These are phyloP conservation scores for Yamagishiella unicocca DNA, from an alignment of 139 green algal genomes.

Conservation along the genomic window DNA sequence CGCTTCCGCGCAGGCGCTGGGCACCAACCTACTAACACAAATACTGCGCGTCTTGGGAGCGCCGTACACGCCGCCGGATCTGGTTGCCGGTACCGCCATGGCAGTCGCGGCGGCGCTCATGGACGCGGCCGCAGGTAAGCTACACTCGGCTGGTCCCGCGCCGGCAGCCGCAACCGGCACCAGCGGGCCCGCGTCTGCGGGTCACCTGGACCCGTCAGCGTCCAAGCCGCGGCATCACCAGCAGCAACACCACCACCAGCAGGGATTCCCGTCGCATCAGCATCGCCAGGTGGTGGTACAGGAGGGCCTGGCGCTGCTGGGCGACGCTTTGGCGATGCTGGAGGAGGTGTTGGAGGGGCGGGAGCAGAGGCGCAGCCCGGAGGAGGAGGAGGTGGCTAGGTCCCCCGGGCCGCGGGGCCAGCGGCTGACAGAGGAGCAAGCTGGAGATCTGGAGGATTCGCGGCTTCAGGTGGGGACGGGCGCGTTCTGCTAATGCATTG, in stretches of 20 bases:
- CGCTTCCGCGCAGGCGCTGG: too few species aligned
- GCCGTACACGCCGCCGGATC: background rate
- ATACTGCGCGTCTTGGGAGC: background rate
- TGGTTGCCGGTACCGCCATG: background rate
- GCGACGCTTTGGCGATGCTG: background rate
- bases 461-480: background rate
- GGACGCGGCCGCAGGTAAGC: background rate
- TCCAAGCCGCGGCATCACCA: background rate
- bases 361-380: background rate
- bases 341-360: conserved; percentile 6
- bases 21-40: conserved; percentile 10
- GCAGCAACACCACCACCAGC: background rate
- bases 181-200: too few species aligned
- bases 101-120: background rate
- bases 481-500: too few species aligned
- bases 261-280: background rate
- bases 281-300: background rate
- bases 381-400: background rate
- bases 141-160: background rate
- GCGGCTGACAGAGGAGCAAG: background rate
- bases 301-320: conserved; percentile 4
- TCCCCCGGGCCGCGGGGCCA: background rate
- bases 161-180: background rate
- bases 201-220: background rate
- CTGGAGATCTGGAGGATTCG: background rate